A percentile compares a stretch with the other conserved stretches of the same genome.
These are phyloP conservation scores for Endothia cerciana DNA, from an alignment of 2,329 filamentous ascomycete species.

Conservation along the genomic window DNA sequence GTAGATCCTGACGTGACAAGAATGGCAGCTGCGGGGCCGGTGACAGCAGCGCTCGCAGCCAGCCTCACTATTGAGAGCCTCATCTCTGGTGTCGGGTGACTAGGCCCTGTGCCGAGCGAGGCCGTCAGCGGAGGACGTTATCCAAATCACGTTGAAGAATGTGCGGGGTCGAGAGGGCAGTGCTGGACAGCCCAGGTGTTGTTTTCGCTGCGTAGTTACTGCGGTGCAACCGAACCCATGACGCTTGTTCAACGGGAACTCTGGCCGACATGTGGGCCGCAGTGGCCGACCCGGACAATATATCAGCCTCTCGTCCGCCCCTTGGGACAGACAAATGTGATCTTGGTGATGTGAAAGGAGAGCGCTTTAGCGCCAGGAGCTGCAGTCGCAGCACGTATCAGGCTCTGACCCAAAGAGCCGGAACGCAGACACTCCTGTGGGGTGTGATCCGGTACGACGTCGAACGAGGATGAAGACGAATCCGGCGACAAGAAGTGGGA, in stretches of 20 bases:
- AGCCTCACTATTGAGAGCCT: constrained; percentile 24
- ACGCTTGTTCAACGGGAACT: not conserved
- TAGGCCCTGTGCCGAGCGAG: constrained; percentile 5
- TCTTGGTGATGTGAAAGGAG: constrained; percentile 24
- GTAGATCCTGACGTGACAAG: constrained; percentile 52
- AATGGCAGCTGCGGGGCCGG: constrained; percentile 38
- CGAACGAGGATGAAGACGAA: not conserved
- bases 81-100: constrained; percentile 21
- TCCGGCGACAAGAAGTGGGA: not conserved
- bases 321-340: not conserved
- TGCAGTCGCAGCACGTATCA: constrained; percentile 1
- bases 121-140: not conserved
- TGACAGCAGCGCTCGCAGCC: constrained; percentile 27
- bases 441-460: constrained; percentile 22
- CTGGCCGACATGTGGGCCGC: constrained; percentile 6
- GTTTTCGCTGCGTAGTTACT: constrained; percentile 21
- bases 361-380: constrained; percentile 23
- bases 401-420: constrained; percentile 1
- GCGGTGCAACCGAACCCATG: constrained; percentile 23
- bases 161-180: constrained; percentile 24
- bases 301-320: constrained; percentile 12
- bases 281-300: constrained; percentile 20
- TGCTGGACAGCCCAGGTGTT: constrained; percentile 1
- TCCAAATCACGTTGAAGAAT: not conserved
- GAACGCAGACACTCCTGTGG: not conserved